These are phyloP conservation scores for Talaromyces sp. DNA, from an alignment of 2,329 filamentous ascomycete species.

Conservation along the genomic window DNA sequence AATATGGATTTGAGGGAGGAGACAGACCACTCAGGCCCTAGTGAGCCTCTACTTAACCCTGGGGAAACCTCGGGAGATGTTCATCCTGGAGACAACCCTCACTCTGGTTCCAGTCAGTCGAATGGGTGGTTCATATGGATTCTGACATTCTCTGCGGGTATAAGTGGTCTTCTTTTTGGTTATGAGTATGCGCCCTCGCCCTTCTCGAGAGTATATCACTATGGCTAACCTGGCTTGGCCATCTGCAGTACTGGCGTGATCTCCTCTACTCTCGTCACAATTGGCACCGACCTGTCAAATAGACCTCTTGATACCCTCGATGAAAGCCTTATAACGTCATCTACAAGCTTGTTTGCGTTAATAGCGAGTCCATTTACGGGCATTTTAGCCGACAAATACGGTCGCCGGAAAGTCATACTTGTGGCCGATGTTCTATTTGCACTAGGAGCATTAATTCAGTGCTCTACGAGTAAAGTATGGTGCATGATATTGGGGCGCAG, in stretches of 20 bases:
- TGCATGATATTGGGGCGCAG: constrained; percentile 51
- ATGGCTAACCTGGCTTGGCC: constrained; percentile 18
- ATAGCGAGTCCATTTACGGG: constrained; percentile 59
- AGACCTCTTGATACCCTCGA: constrained; percentile 56
- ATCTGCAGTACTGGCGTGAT: constrained; percentile 61
- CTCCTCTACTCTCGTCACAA: constrained; percentile 61
- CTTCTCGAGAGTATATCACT: not conserved
- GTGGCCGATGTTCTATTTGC: constrained; percentile 50
- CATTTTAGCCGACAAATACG: constrained; percentile 53
- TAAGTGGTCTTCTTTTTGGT: constrained; percentile 63
- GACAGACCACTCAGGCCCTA: constrained; percentile 23
- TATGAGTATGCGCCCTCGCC: constrained; percentile 54
- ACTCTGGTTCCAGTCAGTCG: constrained; percentile 21
- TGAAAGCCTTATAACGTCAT: constrained; percentile 62
- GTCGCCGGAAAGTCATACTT: constrained; percentile 52
- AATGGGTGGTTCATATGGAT: constrained; percentile 56
- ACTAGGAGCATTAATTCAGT: constrained; percentile 49
- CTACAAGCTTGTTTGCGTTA: constrained; percentile 60
- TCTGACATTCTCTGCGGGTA: constrained; percentile 60
- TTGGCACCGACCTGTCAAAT: constrained; percentile 56
- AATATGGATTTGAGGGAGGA: constrained; percentile 31
- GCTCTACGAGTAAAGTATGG: constrained; percentile 43
- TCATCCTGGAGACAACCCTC: constrained; percentile 12
- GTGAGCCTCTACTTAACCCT: constrained; percentile 36
- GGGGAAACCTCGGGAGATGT: constrained; percentile 13